These are phyloP conservation scores for Cyathus striatus DNA, from an alignment of 768 basidiomycete species.

Conservation along the genomic window DNA sequence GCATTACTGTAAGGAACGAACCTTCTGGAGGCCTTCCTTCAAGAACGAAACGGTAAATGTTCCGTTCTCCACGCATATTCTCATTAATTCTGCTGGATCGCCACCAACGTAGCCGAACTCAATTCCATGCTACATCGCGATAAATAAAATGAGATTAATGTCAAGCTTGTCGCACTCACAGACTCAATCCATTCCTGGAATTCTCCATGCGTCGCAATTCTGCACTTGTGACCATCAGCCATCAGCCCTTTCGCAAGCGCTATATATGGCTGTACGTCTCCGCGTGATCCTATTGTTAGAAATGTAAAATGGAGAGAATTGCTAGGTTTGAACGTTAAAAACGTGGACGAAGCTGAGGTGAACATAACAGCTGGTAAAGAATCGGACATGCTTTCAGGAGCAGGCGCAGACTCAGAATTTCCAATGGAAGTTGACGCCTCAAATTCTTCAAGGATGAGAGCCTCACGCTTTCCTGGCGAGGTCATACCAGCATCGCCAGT, in stretches of 20 bases:
- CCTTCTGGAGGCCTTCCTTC: constrained; percentile 86
- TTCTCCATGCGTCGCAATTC: constrained; percentile 94
- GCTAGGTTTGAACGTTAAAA: constrained; percentile 92
- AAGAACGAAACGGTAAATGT: constrained; percentile 95
- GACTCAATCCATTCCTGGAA: constrained; percentile 95
- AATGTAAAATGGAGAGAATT: constrained; percentile 87
- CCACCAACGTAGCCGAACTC: constrained; percentile 93
- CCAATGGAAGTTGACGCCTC: constrained; percentile 42
- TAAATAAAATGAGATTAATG: no score
- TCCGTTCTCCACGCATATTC: constrained; percentile 97
- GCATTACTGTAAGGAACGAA: constrained; percentile 17
- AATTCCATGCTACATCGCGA: constrained; percentile 73
- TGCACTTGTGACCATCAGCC: constrained; percentile 82
- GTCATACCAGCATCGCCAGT: constrained; percentile 36
- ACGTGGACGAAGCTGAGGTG: constrained; percentile 91
- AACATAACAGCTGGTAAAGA: constrained; percentile 92
- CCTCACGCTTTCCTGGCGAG: constrained; percentile 59
- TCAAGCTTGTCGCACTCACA: constrained; percentile 46
- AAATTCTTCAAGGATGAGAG: constrained; percentile 82
- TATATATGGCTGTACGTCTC: constrained; percentile 98
- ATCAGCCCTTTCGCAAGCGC: constrained; percentile 89
- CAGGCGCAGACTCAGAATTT: constrained; percentile 37
- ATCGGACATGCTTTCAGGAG: constrained; percentile 56
- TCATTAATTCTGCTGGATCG: constrained; percentile 96
- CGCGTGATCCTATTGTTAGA: constrained; percentile 92